Conservation (phyloP, 768 basidiomycete genomes). For the Pleurotus eryngii region DNA sequence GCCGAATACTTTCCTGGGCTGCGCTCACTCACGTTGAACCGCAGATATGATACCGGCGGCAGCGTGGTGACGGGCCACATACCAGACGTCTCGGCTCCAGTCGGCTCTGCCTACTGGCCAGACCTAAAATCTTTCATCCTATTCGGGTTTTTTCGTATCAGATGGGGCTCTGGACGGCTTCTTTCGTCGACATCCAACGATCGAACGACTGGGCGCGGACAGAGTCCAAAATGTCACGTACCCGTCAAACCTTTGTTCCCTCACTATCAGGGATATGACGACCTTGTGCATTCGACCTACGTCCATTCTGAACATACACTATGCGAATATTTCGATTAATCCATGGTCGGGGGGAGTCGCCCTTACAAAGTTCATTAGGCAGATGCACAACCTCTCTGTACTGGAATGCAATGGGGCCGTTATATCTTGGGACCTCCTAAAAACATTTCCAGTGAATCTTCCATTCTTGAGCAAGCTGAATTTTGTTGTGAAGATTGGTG, state of each 20-base stretch:
- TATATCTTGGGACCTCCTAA: not conserved
- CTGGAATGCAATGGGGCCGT: not conserved
- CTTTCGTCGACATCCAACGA: not conserved
- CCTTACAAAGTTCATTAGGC: not conserved
- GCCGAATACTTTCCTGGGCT: not conserved
- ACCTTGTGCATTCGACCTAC: not conserved
- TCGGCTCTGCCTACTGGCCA: not conserved
- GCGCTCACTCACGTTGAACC: not conserved
- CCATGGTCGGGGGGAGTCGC: not conserved
- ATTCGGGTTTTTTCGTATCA: not conserved
- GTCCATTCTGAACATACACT: not conserved
- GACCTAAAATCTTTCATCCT: not conserved
- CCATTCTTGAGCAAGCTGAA: not conserved
- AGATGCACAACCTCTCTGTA: slow-evolving; percentile 3
- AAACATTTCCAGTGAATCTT: not conserved
- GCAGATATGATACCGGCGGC: not conserved
- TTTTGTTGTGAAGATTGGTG: not conserved
- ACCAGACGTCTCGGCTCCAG: not conserved
- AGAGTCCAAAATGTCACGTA: not conserved
- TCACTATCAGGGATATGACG: not conserved
- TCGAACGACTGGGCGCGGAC: not conserved
- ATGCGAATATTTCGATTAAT: not conserved
- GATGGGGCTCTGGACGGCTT: not conserved
- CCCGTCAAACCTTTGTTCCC: not conserved
- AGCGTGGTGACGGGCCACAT: not conserved